A percentile compares a stretch with the other conserved stretches of the same genome.
Evolutionary conservation across 768 basidiomycete genomes (phyloP).

Genomic region (Lentinula edodes): DNA sequence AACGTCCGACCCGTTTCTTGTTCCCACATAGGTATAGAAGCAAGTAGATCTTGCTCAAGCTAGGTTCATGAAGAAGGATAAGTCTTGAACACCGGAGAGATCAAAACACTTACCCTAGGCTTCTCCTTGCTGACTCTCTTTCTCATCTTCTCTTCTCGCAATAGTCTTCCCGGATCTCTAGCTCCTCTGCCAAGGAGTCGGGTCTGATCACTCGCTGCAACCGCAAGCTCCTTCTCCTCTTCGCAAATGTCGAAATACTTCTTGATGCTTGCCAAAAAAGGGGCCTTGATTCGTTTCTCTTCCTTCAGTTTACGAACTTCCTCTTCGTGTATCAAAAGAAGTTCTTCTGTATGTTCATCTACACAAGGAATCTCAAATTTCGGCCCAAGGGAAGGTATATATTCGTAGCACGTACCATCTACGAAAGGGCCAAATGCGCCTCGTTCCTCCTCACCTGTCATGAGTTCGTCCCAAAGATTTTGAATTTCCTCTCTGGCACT

Average conservation of each 20-base stretch:
- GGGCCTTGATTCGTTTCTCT: conserved; percentile 74
- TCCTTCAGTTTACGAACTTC: conserved; percentile 79
- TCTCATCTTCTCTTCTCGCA: conserved; percentile 96
- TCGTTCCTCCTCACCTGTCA: conserved; percentile 79
- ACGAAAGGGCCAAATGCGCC: conserved; percentile 76
- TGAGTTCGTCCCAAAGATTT: conserved; percentile 79
- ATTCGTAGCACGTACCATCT: conserved; percentile 53
- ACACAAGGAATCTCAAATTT: conserved; percentile 6
- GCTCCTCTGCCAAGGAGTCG: conserved; percentile 77
- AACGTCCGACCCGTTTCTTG: conserved; percentile 66
- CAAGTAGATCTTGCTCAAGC: conserved; percentile 86
- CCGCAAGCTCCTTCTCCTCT: conserved; percentile 85
- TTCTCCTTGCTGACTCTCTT: conserved; percentile 92
- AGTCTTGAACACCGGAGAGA: not conserved
- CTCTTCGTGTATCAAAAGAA: conserved; percentile 78
- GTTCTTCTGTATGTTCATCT: conserved; percentile 89
- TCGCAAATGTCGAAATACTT: conserved; percentile 90
- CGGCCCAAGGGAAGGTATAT: conserved; percentile 1
- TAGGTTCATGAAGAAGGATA: conserved; percentile 21
- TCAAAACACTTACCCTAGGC: conserved; percentile 61
- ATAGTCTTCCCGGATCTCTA: conserved; percentile 77
- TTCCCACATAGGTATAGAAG: conserved; percentile 84
- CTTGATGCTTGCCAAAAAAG: conserved; percentile 67
- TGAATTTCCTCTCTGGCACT: conserved; percentile 80
- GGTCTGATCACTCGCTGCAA: conserved; percentile 74